These are phyloP conservation scores for Oryza officinalis DNA, from an alignment of 176 grass and related monocot species.

Conservation along the genomic window DNA sequence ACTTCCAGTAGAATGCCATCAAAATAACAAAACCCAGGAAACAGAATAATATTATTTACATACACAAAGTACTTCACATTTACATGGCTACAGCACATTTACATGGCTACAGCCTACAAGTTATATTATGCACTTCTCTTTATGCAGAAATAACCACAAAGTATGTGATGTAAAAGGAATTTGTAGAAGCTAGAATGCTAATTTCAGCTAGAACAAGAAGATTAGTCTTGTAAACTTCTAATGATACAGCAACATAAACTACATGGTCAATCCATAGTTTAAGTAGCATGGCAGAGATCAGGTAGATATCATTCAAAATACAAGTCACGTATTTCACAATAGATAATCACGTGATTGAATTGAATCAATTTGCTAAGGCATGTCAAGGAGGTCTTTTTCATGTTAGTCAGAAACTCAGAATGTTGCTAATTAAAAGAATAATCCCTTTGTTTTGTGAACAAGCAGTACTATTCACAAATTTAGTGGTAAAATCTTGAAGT, in stretches of 20 bases:
- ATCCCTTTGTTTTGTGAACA: too few relatives aligned
- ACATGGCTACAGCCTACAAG: too few relatives aligned
- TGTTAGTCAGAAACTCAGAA: too few relatives aligned
- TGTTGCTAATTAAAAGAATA: too few relatives aligned
- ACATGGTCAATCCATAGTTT: background rate
- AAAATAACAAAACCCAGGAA: background rate
- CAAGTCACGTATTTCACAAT: background rate
- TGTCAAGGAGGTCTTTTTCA: too few relatives aligned
- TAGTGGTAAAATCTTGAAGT: background rate
- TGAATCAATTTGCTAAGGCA: background rate
- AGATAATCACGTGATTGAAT: background rate
- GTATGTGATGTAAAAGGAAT: background rate
- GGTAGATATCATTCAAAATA: background rate
- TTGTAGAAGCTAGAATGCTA: background rate
- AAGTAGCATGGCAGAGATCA: background rate
- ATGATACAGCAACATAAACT: background rate
- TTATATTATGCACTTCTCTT: background rate
- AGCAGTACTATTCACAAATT: background rate
- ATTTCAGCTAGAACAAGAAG: background rate
- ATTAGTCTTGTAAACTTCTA: background rate
- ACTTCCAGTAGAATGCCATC: background rate
- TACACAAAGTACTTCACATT: background rate
- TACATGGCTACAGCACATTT: too few relatives aligned
- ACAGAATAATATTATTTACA: background rate
- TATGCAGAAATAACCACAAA: background rate